A percentile compares a stretch with the other conserved stretches of the same genome.
Conservation (phyloP, 1,139 yeast species). For the Scheffersomyces parashehatae region DNA sequence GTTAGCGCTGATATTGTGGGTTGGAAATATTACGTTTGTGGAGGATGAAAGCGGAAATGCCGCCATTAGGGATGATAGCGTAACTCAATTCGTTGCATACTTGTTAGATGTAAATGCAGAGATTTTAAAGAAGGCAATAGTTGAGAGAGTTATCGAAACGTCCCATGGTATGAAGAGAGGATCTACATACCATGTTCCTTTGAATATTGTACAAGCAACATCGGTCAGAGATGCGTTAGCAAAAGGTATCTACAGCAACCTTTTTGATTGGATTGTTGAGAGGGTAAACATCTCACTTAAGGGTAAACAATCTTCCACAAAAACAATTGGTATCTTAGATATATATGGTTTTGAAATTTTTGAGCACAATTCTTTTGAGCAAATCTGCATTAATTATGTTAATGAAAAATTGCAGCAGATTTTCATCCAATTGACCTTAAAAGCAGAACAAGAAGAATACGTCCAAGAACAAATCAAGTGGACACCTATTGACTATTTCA, state of each 20-base stretch:
- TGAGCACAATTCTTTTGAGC: conserved; percentile 95
- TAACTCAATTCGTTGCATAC: conserved; percentile 92
- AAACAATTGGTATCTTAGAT: conserved; percentile 91
- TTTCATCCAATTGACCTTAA: conserved; percentile 90
- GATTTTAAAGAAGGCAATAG: conserved; percentile 64
- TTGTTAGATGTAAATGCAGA: conserved; percentile 78
- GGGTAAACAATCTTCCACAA: conserved; percentile 46
- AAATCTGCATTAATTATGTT: conserved; percentile 93
- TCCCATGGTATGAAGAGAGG: conserved; percentile 87
- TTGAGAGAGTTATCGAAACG: conserved; percentile 86
- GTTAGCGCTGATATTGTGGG: conserved; percentile 87
- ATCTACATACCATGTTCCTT: conserved; percentile 90
- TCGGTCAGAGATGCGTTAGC: conserved; percentile 96
- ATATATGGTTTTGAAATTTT: conserved; percentile 98
- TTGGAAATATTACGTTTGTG: conserved; percentile 84
- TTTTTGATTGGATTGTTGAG: conserved; percentile 97
- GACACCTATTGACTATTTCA: conserved; percentile 97
- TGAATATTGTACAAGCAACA: conserved; percentile 87
- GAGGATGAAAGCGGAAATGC: conserved; percentile 91
- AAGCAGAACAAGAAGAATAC: conserved; percentile 97
- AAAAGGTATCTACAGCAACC: conserved; percentile 87
- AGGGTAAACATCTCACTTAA: conserved; percentile 75
- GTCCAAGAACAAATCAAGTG: conserved; percentile 93
- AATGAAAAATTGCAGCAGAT: conserved; percentile 97
- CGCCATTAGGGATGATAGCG: conserved; percentile 76